Evolutionary conservation across 495 filamentous ascomycete species (phyloP), one percentile per base, ranked within the genome.

Genomic region (Penicillium ucsense): DNA sequence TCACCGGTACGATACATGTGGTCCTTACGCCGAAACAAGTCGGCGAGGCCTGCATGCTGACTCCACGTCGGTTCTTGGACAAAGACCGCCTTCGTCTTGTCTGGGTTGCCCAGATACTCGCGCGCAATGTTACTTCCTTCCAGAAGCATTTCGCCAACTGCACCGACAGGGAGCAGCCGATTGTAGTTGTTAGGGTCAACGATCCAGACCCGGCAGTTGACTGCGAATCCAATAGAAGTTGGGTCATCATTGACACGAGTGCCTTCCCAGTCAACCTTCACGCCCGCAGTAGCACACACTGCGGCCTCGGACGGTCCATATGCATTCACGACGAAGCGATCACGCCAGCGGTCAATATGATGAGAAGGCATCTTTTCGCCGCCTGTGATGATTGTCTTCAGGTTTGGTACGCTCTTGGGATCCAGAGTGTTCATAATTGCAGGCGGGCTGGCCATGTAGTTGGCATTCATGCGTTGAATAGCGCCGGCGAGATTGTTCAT

Each of bases 141-240:
- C n/a, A 87, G 60, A 4, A 82, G 55, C 45, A 86, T 62, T 53
- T 87, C 83, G n/a, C 83, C 83, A 3, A 81, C 65, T 8, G 71
- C 66, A 6, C 83, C 83, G 9, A 85, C 59, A 0, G 81, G 80
- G 4, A 79, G 63, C 3, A 87, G 71, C 0, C 67, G 59, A 47
- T 84, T 59, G 46, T 76, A 71, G 50, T 84, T 68, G 5, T 66
- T 54, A 1, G 77, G 74, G 48, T 83, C 76, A 3, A 80, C 78
- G 46, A 86, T 72, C 80, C 83, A 86, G 6, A 68, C 57, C 39
- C 66, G 52, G 44, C 73, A 66, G 36, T 63, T 64, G 0, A 65
- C 50, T 2, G 69, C 57, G 28, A 43, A 60, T 6, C 73, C 73
- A 35, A 76, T 74, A 0, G 60, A 66, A 6, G 62, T 63, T 12